Evolutionary conservation across 192 early-diverging fungal genomes (phyloP), one percentile per base, ranked within the genome.

Genomic region (Coemansia sp.): DNA sequence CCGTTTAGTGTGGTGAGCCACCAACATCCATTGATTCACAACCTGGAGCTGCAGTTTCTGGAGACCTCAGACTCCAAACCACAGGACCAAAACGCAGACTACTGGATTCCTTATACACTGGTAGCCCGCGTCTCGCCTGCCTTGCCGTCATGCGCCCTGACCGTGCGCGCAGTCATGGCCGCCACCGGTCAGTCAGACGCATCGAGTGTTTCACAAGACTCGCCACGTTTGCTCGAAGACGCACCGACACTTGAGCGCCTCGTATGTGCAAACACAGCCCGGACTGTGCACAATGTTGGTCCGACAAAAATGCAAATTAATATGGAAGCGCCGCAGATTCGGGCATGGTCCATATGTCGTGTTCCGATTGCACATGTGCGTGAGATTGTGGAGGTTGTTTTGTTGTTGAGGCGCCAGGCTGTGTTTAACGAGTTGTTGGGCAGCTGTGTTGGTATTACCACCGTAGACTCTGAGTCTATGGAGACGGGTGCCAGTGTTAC

Each of bases 221-320:
- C 73, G 19, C 78, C 78, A 12, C 55, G 78, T 13, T 60, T 81
- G 20, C 60, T 81, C 1, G 78, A 81, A 37, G 69, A 81, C 22
- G 78, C 78, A 29, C 73, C 78, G 14, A 81, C 78, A 1, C 62
- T 81, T 3, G 78, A 81, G 29, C 41, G 37, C 18, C 62, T 75
- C 1, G 19, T 81, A 0, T 61, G 35, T 22, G n/a, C 23, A 12
- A 22, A 37, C 29, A 48, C 24, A 11, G 37, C 23, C 50, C 18
- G 13, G 27, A 35, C 41, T 27, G 13, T 54, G 3, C 50, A 60
- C 19, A 16, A 38, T 43, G 16, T 61, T 18, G 57, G n/a, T 19
- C 37, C 54, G 7, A 49, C 23, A 4, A 18, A 26, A 5, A 23
- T 59, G 10, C 3, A 45, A 2, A 51, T 66, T 5, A 47, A 49